Conservation (phyloP, 2,329 filamentous ascomycete genomes). For the Nemania abortiva region DNA sequence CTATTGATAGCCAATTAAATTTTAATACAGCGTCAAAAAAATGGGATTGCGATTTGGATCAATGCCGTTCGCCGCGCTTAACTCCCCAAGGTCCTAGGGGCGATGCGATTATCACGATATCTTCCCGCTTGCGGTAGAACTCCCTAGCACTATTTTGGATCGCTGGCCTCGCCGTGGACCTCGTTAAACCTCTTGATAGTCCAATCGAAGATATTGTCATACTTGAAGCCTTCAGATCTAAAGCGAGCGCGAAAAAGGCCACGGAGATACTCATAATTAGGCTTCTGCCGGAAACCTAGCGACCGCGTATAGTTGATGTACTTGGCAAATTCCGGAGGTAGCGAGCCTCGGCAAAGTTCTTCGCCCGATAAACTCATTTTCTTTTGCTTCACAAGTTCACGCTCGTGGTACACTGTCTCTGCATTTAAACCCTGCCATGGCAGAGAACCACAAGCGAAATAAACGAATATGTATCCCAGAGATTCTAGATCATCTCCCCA, state of each 20-base stretch:
- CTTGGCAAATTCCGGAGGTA: slow-evolving; percentile 80
- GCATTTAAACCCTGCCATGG: slow-evolving; percentile 81
- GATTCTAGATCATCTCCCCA: slow-evolving; percentile 82
- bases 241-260: slow-evolving; percentile 70
- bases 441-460: slow-evolving; percentile 80
- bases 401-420: slow-evolving; percentile 80
- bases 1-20: too few relatives aligned
- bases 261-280: slow-evolving; percentile 77
- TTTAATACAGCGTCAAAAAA: too few relatives aligned
- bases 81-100: too few relatives aligned
- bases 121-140: too few relatives aligned
- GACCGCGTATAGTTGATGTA: slow-evolving; percentile 81
- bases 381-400: slow-evolving; percentile 79
- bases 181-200: slow-evolving; percentile 54
- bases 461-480: slow-evolving; percentile 79
- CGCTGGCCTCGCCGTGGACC: slow-evolving; percentile 6
- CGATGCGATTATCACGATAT: too few relatives aligned
- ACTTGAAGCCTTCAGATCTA: slow-evolving; percentile 79
- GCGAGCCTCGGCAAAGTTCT: slow-evolving; percentile 75
- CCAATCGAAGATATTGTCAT: slow-evolving; percentile 83
- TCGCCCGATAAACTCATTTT: slow-evolving; percentile 82
- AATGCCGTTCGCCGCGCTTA: too few relatives aligned
- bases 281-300: slow-evolving; percentile 80
- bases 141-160: too few relatives aligned
- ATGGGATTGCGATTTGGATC: too few relatives aligned